These are phyloP conservation scores for Daldinia concentrica DNA, from an alignment of 495 filamentous ascomycete species.

Conservation along the genomic window DNA sequence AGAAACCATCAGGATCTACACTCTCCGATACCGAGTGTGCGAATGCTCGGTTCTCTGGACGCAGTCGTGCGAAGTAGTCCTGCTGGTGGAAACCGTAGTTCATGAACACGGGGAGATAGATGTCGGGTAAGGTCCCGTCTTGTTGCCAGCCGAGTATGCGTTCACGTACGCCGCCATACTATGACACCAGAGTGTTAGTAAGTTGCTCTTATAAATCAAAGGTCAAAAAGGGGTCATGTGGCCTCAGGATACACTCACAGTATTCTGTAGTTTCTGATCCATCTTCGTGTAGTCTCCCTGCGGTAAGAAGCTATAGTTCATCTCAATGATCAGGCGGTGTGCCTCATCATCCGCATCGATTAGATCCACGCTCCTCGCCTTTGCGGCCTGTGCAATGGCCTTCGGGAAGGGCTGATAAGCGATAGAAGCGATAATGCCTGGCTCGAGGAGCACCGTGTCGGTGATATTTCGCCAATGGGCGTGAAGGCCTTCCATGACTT, in stretches of 20 bases:
- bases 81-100: conserved; percentile 64
- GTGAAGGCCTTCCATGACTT: conserved; percentile 58
- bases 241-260: conserved; percentile 18
- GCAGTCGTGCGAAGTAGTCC: conserved; percentile 63
- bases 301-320: conserved; percentile 59
- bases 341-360: conserved; percentile 60
- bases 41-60: conserved; percentile 52
- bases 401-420: conserved; percentile 64
- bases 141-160: conserved; percentile 50
- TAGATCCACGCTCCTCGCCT: conserved; percentile 58
- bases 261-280: conserved; percentile 55
- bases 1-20: conserved; percentile 64
- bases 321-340: conserved; percentile 62
- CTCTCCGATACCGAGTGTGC: conserved; percentile 51
- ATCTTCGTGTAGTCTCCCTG: conserved; percentile 55
- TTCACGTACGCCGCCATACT: conserved; percentile 44
- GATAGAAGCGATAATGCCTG: conserved; percentile 58
- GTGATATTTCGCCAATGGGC: conserved; percentile 58
- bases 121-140: conserved; percentile 58
- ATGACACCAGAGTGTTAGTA: conserved; percentile 7
- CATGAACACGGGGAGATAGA: conserved; percentile 65
- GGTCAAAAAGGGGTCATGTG: background rate
- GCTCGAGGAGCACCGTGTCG: conserved; percentile 51
- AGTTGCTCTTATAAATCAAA: background rate
- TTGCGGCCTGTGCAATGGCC: conserved; percentile 57